These are phyloP conservation scores for Inga oerstediana DNA, from an alignment of 306 rosid genomes.

Conservation along the genomic window DNA sequence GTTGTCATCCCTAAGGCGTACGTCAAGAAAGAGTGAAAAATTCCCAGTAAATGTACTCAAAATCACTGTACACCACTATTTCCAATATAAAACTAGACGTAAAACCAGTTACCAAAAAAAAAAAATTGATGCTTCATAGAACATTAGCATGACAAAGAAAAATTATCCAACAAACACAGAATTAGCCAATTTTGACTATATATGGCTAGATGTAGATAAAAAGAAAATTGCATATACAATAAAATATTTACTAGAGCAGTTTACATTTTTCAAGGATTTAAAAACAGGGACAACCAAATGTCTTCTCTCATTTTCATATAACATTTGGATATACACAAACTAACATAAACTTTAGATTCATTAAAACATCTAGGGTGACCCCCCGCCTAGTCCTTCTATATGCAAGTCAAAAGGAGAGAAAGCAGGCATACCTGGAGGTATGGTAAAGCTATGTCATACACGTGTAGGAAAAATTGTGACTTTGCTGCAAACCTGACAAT, in stretches of 20 bases:
- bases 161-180: neutral
- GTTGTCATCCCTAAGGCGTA: no score
- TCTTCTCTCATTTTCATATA: neutral
- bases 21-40: no score
- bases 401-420: neutral
- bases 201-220: neutral
- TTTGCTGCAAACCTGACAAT: conserved; percentile 70
- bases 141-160: no score
- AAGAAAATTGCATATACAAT: neutral
- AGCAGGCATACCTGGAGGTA: conserved; percentile 69
- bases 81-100: no score
- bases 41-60: no score
- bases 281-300: neutral
- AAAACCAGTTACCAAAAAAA: no score
- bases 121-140: no score
- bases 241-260: neutral
- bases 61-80: no score
- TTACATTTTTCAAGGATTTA: conserved; percentile 3
- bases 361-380: conserved; percentile 8
- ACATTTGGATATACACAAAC: conserved; percentile 12
- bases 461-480: conserved; percentile 63
- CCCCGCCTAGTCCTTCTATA: neutral
- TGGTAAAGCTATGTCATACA: conserved; percentile 59
- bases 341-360: conserved; percentile 6
- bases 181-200: conserved; percentile 15